Evolutionary conservation across 371 early-diverging fungal species (phyloP).

Genomic region (Syncephalastrum racemosum): DNA sequence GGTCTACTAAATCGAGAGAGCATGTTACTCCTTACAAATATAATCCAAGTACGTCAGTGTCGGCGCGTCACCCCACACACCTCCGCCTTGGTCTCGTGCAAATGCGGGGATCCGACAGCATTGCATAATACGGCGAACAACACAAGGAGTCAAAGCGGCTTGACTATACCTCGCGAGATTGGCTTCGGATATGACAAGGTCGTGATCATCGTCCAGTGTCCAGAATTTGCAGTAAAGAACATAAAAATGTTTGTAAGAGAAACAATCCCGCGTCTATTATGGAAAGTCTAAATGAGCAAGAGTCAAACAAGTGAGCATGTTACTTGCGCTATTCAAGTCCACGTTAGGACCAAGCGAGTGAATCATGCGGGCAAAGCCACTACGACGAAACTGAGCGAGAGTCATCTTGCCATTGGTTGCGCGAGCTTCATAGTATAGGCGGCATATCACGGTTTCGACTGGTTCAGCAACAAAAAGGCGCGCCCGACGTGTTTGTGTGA

Average conservation of each 20-base stretch:
- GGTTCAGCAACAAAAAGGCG: slow-evolving; percentile 10
- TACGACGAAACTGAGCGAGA: slow-evolving; percentile 66
- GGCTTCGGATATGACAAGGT: slow-evolving; percentile 62
- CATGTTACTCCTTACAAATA: slow-evolving; percentile 40
- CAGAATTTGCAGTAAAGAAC: slow-evolving; percentile 96
- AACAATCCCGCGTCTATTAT: slow-evolving; percentile 57
- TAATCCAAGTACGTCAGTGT: slow-evolving; percentile 56
- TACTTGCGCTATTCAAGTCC: slow-evolving; percentile 70
- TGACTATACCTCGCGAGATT: slow-evolving; percentile 70
- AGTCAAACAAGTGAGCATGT: too few relatives aligned
- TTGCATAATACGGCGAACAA: slow-evolving; percentile 65
- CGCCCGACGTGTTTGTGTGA: not conserved
- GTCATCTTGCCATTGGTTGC: slow-evolving; percentile 71
- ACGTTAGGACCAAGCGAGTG: slow-evolving; percentile 63
- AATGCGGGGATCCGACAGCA: slow-evolving; percentile 36
- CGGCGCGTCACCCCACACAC: slow-evolving; percentile 5
- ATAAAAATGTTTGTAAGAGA: slow-evolving; percentile 96
- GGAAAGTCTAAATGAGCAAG: not conserved
- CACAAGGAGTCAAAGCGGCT: slow-evolving; percentile 54
- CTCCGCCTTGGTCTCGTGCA: slow-evolving; percentile 13
- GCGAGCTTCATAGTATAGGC: slow-evolving; percentile 77
- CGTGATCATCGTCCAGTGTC: slow-evolving; percentile 83
- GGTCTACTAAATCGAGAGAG: too few relatives aligned
- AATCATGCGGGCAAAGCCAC: slow-evolving; percentile 59
- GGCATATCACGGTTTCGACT: slow-evolving; percentile 79